Conservation (phyloP, 2,329 filamentous ascomycete genomes). For the Aspergillus luchuensis region DNA sequence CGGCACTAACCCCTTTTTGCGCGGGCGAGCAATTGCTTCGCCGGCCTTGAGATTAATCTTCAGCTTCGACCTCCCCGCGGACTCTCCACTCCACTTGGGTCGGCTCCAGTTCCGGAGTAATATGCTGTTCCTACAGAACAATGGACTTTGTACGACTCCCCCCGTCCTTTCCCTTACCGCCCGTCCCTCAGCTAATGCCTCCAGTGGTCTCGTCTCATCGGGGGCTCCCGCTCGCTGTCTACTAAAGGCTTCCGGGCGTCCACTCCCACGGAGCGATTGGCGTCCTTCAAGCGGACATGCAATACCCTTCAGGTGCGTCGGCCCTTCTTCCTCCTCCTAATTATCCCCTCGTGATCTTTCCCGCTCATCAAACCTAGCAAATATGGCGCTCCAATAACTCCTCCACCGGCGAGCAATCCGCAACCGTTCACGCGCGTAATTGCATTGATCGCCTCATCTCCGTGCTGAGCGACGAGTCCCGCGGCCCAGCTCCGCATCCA, state of each 20-base stretch:
- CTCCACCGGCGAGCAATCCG: conserved; percentile 53
- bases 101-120: conserved; percentile 24
- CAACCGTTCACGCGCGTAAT: conserved; percentile 53
- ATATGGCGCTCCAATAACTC: conserved; percentile 61
- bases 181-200: neutral
- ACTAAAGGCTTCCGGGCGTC: conserved; percentile 54
- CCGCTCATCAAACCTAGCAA: conserved; percentile 44
- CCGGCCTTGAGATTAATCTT: neutral
- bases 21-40: neutral
- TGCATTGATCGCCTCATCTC: conserved; percentile 60
- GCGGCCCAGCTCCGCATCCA: conserved; percentile 83
- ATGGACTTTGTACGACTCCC: conserved; percentile 50
- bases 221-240: conserved; percentile 52
- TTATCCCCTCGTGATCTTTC: neutral
- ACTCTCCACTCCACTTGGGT: conserved; percentile 9
- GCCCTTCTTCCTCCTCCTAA: neutral
- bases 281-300: conserved; percentile 63
- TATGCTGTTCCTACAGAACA: conserved; percentile 35
- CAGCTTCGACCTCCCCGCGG: conserved; percentile 15
- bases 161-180: neutral
- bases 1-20: conserved; percentile 5
- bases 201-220: conserved; percentile 64
- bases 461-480: conserved; percentile 85
- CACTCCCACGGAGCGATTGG: conserved; percentile 62
- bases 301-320: conserved; percentile 58